These are phyloP conservation scores for Fusarium sororula DNA, from an alignment of 2,329 filamentous ascomycete species.

Conservation along the genomic window DNA sequence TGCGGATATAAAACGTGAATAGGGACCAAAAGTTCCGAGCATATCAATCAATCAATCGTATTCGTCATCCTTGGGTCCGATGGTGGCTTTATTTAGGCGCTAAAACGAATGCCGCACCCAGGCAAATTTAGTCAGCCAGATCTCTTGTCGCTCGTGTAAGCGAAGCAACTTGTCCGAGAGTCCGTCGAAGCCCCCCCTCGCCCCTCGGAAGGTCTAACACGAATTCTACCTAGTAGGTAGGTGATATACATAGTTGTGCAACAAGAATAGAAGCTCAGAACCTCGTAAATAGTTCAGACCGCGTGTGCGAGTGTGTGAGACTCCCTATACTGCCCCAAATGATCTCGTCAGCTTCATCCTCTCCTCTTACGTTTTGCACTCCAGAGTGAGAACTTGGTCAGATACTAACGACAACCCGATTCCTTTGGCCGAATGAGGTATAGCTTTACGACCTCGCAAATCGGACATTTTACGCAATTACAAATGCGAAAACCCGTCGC, in stretches of 20 bases:
- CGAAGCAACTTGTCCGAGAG: constrained; percentile 24
- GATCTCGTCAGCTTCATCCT: constrained; percentile 19
- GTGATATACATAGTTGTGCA: neutral
- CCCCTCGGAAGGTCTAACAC: neutral
- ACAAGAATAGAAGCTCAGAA: constrained; percentile 1
- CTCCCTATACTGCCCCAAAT: neutral
- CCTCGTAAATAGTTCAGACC: neutral
- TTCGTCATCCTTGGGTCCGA: constrained; percentile 27
- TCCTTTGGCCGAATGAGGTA: constrained; percentile 15
- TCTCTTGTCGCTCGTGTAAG: constrained; percentile 23
- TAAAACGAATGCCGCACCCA: constrained; percentile 18
- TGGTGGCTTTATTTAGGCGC: constrained; percentile 25
- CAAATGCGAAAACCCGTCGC: constrained; percentile 35
- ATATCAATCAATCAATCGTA: constrained; percentile 14
- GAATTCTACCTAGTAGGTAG: neutral
- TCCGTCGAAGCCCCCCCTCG: neutral
- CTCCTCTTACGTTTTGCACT: constrained; percentile 6
- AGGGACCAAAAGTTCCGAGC: neutral
- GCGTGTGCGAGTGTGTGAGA: constrained; percentile 3
- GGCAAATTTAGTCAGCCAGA: constrained; percentile 20
- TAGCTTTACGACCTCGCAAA: constrained; percentile 29
- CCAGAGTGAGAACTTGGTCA: constrained; percentile 18
- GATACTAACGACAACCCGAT: constrained; percentile 15
- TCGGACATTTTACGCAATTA: constrained; percentile 37
- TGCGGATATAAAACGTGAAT: constrained; percentile 15